Evolutionary conservation across 345 rosid genomes (phyloP).

Genomic region (Bruguiera sexangula): DNA sequence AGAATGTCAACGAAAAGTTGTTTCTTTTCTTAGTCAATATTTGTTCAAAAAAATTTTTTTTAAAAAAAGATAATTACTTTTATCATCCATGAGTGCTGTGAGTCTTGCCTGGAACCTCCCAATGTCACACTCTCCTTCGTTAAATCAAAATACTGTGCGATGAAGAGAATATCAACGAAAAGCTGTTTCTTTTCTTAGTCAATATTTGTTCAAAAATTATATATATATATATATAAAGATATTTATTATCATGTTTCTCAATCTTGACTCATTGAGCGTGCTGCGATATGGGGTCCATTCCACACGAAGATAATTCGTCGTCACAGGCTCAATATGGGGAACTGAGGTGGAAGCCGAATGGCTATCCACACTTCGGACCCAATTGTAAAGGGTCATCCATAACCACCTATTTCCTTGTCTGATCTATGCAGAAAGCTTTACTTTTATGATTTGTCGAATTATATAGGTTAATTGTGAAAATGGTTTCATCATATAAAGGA

Average conservation of each 20-base stretch:
- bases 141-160: no score
- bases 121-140: neutral
- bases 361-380: neutral
- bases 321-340: neutral
- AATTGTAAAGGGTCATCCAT: neutral
- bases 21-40: neutral
- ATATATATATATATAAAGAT: no score
- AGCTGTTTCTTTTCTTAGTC: neutral
- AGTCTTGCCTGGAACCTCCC: conserved; percentile 6
- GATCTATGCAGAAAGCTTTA: no score
- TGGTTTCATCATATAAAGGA: no score
- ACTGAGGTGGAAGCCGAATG: neutral
- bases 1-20: no score
- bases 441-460: no score
- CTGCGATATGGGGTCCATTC: neutral
- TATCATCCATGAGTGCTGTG: no score
- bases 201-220: neutral
- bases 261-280: no score
- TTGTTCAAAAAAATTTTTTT: neutral
- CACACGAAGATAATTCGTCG: neutral
- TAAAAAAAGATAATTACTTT: no score
- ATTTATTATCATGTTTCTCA: no score
- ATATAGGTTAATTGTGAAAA: no score
- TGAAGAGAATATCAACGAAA: no score
- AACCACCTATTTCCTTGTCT: neutral